Evolutionary conservation across 2,329 filamentous ascomycete species (phyloP).

Genomic region (Cordyceps militaris): DNA sequence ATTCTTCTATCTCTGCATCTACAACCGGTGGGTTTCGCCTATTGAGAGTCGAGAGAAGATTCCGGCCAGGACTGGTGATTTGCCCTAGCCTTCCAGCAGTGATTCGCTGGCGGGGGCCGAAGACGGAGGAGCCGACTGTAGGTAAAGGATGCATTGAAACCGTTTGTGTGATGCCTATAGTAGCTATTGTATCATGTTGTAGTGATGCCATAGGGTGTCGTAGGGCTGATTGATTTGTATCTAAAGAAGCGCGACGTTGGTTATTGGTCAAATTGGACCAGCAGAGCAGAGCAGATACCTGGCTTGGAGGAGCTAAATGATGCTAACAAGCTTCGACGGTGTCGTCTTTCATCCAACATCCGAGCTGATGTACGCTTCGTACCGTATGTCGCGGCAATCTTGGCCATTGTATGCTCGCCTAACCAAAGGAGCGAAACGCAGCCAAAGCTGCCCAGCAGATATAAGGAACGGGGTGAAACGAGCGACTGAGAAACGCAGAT

Average conservation of each 20-base stretch:
- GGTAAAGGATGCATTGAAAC: not conserved
- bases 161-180: not conserved
- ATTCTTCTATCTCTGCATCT: not conserved
- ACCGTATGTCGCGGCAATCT: not conserved
- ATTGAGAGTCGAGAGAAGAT: not conserved
- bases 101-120: not conserved
- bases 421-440: slow-evolving; percentile 9
- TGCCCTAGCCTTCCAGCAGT: not conserved
- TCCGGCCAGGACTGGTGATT: not conserved
- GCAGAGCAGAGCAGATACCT: not conserved
- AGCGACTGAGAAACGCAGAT: not conserved
- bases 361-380: slow-evolving; percentile 1
- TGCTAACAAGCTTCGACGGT: not conserved
- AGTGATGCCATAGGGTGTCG: not conserved
- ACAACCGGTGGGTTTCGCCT: no score
- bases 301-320: not conserved
- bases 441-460: not conserved
- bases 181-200: not conserved
- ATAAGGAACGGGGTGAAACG: not conserved
- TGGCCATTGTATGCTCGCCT: not conserved
- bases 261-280: not conserved
- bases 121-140: not conserved
- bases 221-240: not conserved
- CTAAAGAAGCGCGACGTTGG: not conserved
- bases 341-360: not conserved